Evolutionary conservation across 2,329 filamentous ascomycete genomes (phyloP).

Genomic region (Leptosphaerulina australis): DNA sequence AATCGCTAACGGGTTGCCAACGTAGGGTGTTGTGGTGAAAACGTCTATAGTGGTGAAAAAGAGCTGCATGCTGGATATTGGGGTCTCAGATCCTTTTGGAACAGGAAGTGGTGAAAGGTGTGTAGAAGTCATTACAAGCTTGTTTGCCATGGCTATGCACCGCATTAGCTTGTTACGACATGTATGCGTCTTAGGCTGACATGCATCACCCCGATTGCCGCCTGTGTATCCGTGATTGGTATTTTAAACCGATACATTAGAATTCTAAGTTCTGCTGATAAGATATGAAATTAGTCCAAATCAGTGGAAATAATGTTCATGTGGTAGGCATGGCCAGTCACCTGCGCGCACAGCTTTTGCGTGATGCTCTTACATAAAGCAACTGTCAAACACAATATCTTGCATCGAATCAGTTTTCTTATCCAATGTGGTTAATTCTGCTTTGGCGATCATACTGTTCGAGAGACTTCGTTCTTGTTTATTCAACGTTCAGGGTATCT

Average conservation of each 20-base stretch:
- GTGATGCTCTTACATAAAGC: too few relatives aligned
- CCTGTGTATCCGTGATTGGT: background rate
- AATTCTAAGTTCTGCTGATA: too few relatives aligned
- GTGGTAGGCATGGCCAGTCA: too few relatives aligned
- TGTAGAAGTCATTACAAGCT: background rate
- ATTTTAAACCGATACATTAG: background rate
- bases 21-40: conserved; percentile 54
- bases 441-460: too few relatives aligned
- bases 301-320: too few relatives aligned
- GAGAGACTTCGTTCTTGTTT: too few relatives aligned
- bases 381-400: too few relatives aligned
- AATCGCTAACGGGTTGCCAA: conserved; percentile 60
- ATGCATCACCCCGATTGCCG: background rate
- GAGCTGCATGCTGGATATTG: conserved; percentile 26
- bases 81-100: too few relatives aligned
- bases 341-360: too few relatives aligned
- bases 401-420: too few relatives aligned
- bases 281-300: too few relatives aligned
- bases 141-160: conserved; percentile 3
- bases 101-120: background rate
- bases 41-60: conserved; percentile 52
- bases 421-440: too few relatives aligned
- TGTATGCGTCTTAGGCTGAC: background rate
- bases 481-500: conserved; percentile 4
- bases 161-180: background rate